A percentile compares a stretch with the other conserved stretches of the same genome.
phyloP scores from a whole-genome alignment of 2,329 filamentous ascomycete genomes.

The Pseudonectria foliicola region DNA sequence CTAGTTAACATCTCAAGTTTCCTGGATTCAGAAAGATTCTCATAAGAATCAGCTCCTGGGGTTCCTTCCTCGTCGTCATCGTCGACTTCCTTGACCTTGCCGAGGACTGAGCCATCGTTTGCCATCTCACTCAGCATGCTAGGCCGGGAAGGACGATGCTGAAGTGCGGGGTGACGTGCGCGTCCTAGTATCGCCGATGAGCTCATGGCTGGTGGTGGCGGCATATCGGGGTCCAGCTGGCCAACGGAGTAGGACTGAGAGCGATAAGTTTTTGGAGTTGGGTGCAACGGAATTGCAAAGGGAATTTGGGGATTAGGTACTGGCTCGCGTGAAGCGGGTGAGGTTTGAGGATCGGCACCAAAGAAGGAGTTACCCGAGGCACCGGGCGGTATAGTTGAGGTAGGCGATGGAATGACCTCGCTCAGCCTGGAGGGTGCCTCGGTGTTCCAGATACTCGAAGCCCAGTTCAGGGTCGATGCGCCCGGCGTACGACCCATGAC shows the following conservation, averaged over 20 bases:
- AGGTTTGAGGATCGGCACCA: slow-evolving; percentile 42
- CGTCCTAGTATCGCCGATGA: slow-evolving; percentile 45
- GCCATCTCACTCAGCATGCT: slow-evolving; percentile 70
- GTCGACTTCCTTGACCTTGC: slow-evolving; percentile 64
- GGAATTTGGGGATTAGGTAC: slow-evolving; percentile 62
- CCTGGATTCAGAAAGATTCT: slow-evolving; percentile 52
- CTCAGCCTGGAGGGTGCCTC: slow-evolving; percentile 67
- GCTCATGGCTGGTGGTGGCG: slow-evolving; percentile 33
- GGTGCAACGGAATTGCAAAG: slow-evolving; percentile 81
- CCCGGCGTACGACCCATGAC: slow-evolving; percentile 42
- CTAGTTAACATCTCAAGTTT: slow-evolving; percentile 56
- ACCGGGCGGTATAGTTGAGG: slow-evolving; percentile 48
- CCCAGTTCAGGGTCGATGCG: slow-evolving; percentile 57
- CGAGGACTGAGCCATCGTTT: slow-evolving; percentile 53
- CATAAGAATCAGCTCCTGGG: slow-evolving; percentile 44
- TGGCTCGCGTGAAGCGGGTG: slow-evolving; percentile 44
- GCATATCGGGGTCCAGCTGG: slow-evolving; percentile 67
- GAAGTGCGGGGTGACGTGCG: slow-evolving; percentile 58
- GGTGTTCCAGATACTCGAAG: slow-evolving; percentile 74
- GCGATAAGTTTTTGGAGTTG: slow-evolving; percentile 85
- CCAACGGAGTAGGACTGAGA: slow-evolving; percentile 97
- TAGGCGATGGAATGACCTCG: slow-evolving; percentile 70
- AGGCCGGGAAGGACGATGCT: slow-evolving; percentile 73
- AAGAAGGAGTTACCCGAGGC: slow-evolving; percentile 41
- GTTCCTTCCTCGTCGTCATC: slow-evolving; percentile 57